These are phyloP conservation scores for Aspergillus nomiae DNA, from an alignment of 2,329 filamentous ascomycete genomes.

Conservation along the genomic window DNA sequence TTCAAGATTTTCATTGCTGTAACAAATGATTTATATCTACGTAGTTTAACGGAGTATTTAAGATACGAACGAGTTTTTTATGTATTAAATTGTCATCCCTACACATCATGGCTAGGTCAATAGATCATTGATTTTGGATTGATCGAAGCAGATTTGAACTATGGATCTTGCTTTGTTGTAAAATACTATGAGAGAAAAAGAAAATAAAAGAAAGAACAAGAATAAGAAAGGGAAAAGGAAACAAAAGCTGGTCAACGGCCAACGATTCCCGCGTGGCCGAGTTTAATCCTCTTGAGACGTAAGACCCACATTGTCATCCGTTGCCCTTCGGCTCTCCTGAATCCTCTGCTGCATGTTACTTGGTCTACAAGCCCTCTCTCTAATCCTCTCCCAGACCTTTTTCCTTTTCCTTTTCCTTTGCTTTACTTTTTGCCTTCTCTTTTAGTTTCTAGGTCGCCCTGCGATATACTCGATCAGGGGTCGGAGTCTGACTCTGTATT, in stretches of 20 bases:
- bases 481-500: background rate
- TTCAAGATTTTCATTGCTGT: background rate
- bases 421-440: no score
- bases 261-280: slow-evolving; percentile 6
- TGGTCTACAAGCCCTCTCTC: background rate
- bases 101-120: background rate
- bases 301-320: slow-evolving; percentile 10
- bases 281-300: slow-evolving; percentile 2
- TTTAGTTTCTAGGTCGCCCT: background rate
- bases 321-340: slow-evolving; percentile 13
- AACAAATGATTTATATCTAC: background rate
- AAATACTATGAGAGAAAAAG: background rate
- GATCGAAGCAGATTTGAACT: background rate
- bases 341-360: slow-evolving; percentile 10
- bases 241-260: background rate
- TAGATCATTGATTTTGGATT: background rate
- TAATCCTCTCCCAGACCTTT: background rate
- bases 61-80: background rate
- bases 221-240: background rate
- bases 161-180: background rate
- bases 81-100: background rate
- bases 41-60: background rate
- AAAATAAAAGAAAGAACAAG: background rate
- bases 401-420: no score
- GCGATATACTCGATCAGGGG: background rate